Conservation (phyloP, 805 yeast genomes). For the Candida hungchunana region DNA sequence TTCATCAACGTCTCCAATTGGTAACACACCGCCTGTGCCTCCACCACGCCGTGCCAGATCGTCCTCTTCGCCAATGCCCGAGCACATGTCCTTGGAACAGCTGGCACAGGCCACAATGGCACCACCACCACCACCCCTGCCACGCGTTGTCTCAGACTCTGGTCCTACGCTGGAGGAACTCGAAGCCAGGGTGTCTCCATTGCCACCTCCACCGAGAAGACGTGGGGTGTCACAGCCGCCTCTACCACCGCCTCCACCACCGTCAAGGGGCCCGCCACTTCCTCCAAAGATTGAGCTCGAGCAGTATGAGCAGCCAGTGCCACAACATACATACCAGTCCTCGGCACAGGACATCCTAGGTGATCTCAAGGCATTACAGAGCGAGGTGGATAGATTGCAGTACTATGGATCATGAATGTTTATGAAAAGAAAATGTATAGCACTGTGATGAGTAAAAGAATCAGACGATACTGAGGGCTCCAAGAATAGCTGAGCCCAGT, state of each 20-base stretch:
- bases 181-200: constrained; percentile 19
- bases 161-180: constrained; percentile 6
- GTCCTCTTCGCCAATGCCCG: constrained; percentile 21
- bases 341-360: constrained; percentile 48
- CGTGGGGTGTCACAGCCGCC: constrained; percentile 31
- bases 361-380: constrained; percentile 62
- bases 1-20: not conserved
- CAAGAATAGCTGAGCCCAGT: no score
- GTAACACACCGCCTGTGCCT: constrained; percentile 13
- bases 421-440: no score
- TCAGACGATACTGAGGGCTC: no score
- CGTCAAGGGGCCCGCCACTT: constrained; percentile 15
- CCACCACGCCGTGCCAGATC: constrained; percentile 21
- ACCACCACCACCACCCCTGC: constrained; percentile 7
- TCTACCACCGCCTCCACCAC: constrained; percentile 18
- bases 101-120: constrained; percentile 17
- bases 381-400: constrained; percentile 57
- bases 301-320: constrained; percentile 16
- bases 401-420: constrained; percentile 2
- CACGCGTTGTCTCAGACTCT: no score
- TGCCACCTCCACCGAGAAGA: constrained; percentile 37
- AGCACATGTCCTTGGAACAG: constrained; percentile 11
- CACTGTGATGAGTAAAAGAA: no score
- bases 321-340: constrained; percentile 4
- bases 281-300: constrained; percentile 20